Base-by-base conservation (phyloP, 768 basidiomycete genomes). In the Kwoniella bestiolae region DNA sequence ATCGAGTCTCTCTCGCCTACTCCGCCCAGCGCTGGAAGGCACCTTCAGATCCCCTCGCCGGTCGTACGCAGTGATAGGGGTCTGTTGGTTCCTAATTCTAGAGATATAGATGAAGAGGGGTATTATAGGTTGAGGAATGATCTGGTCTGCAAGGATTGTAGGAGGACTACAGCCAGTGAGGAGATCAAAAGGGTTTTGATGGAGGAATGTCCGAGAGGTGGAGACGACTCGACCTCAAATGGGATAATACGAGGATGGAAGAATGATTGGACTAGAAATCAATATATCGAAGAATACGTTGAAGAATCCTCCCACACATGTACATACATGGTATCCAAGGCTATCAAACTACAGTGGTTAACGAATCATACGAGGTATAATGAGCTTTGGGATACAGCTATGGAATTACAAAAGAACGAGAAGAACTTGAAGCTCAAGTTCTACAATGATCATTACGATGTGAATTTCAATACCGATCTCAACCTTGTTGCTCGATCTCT, bases 311-410 rank as follows among this genome's bases (percentile, higher is more conserved):
- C 25, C 9, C 25, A 38, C 18, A 67, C 60, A 8, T 60, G 41
- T 9, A 14, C 21, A 11, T 21, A 21, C 7, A 41, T 55, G 23
- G 56, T 46, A 14, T 12, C 26, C 26, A 26, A 25, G 23, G 66
- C 60, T 3, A 28, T 67, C 1, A 60, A 67, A 50, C 45, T 47
- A 47, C 26, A 57, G 47, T 70, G 69, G 69, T 34, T 70, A 11
- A 28, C 35, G 5, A 29, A 53, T 21, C 57, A 67, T 44, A 64
- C 69, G 32, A 56, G 65, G 25, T 70, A 56, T 45, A 31, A 26
- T 3, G 65, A 70, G 38, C 26, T 70, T 2, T 12, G 12, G 4
- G 45, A 21, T 8, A 65, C 56, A 5, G 69, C 69, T 0, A 11
- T 31, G 9, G 18, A 25, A 25, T 45, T 70, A 26, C 66, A 70